A percentile compares a stretch with the other conserved stretches of the same genome.
phyloP scores from a whole-genome alignment of 1,139 yeast species.

The Barnettozyma hawaiiensis region DNA sequence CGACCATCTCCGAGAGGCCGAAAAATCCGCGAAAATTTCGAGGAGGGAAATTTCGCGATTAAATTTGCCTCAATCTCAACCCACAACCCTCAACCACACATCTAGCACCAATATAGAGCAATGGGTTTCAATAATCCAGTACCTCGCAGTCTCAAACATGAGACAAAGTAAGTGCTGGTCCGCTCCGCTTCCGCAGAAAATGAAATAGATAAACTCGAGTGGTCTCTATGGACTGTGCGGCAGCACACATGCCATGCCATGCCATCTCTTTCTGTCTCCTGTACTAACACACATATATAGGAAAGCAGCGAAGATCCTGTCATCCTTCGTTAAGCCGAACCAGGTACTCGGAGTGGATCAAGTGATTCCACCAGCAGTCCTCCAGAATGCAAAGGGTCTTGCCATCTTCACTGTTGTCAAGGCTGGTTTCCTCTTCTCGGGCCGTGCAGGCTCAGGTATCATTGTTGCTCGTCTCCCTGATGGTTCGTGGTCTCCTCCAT shows the following conservation, averaged over 20 bases:
- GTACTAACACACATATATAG: conserved; percentile 31
- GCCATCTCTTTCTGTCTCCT: too few relatives aligned
- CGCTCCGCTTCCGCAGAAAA: background rate
- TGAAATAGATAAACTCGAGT: too few relatives aligned
- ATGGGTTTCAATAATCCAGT: conserved; percentile 92
- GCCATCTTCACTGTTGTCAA: conserved; percentile 88
- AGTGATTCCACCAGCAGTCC: conserved; percentile 84
- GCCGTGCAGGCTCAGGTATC: conserved; percentile 96
- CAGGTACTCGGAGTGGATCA: conserved; percentile 85
- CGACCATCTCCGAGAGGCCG: conserved; percentile 2
- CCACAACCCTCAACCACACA: too few relatives aligned
- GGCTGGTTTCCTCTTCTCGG: conserved; percentile 94
- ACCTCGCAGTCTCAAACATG: conserved; percentile 84
- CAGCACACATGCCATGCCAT: background rate
- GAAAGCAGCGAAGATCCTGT: conserved; percentile 90
- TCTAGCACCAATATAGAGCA: conserved; percentile 2
- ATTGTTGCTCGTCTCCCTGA: conserved; percentile 91
- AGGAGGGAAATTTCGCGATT: background rate
- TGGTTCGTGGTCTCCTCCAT: conserved; percentile 97
- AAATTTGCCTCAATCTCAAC: too few relatives aligned
- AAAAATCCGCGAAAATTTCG: conserved; percentile 5
- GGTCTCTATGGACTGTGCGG: background rate
- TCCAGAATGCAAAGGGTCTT: conserved; percentile 87
- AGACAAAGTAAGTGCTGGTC: conserved; percentile 73
- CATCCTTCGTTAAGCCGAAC: conserved; percentile 93